Percentiles rank a stretch among this genome's conserved stretches.
phyloP scores from a whole-genome alignment of 805 yeast species.

The Hanseniaspora occidentalis region DNA sequence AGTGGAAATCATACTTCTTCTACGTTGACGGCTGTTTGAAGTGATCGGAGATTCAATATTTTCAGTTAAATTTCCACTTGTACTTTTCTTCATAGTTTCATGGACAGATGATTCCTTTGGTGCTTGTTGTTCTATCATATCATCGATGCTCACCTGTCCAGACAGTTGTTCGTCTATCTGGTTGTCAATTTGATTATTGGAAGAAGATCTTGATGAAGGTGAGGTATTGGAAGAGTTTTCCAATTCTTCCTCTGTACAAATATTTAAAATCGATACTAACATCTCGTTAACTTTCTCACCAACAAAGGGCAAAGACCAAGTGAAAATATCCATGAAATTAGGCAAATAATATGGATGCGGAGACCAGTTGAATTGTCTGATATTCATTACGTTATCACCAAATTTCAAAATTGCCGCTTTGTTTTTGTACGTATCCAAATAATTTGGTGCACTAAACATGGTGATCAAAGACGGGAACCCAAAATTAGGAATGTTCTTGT shows the following conservation, averaged over 20 bases:
- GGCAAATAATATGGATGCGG: conserved; percentile 98
- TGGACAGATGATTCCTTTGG: too few relatives aligned
- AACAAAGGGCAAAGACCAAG: conserved; percentile 95
- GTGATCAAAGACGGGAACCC: conserved; percentile 88
- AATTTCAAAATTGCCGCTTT: conserved; percentile 92
- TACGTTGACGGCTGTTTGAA: too few relatives aligned
- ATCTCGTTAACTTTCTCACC: conserved; percentile 94
- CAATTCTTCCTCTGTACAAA: conserved; percentile 91
- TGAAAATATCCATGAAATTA: conserved; percentile 91
- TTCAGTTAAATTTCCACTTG: too few relatives aligned
- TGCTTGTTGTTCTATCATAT: too few relatives aligned
- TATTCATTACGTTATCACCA: conserved; percentile 86
- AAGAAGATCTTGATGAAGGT: neutral
- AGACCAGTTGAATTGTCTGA: conserved; percentile 81
- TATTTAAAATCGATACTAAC: conserved; percentile 77
- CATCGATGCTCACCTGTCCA: too few relatives aligned
- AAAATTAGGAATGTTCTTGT: conserved; percentile 66
- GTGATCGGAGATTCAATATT: too few relatives aligned
- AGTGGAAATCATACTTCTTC: too few relatives aligned
- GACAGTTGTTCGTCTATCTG: too few relatives aligned
- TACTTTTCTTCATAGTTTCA: too few relatives aligned
- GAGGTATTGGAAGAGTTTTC: too few relatives aligned
- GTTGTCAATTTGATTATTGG: too few relatives aligned
- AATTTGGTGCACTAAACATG: conserved; percentile 91
- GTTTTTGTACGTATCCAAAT: conserved; percentile 82